Conservation (phyloP, 2,329 filamentous ascomycete genomes). For the Trichoderma asperellum region DNA sequence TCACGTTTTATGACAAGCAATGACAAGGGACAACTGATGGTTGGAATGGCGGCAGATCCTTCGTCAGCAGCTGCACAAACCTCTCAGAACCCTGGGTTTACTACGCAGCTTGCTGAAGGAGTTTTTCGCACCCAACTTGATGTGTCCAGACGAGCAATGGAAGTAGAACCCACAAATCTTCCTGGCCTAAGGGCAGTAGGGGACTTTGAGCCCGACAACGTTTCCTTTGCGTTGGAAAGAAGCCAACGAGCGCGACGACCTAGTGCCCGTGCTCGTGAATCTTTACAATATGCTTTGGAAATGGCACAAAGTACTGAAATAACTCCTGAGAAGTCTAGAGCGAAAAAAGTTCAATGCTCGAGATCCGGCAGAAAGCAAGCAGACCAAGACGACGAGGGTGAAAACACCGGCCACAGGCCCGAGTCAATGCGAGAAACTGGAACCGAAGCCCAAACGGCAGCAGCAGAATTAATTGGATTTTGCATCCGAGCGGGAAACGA, state of each 20-base stretch:
- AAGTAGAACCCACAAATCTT: conserved; percentile 10
- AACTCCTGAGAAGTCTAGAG: conserved; percentile 12
- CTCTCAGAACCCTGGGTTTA: conserved; percentile 14
- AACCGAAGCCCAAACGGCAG: neutral
- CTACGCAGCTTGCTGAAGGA: conserved; percentile 1
- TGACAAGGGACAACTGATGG: conserved; percentile 16
- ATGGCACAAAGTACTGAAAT: conserved; percentile 15
- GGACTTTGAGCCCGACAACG: neutral
- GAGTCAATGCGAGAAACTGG: neutral
- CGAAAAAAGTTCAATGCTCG: neutral
- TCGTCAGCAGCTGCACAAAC: neutral
- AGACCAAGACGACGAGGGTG: neutral
- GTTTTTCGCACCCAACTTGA: neutral
- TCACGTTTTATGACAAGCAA: conserved; percentile 27
- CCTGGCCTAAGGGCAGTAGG: neutral
- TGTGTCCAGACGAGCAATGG: conserved; percentile 6
- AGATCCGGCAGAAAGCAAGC: conserved; percentile 1
- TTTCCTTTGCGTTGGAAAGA: neutral
- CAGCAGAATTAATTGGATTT: neutral
- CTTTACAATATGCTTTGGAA: conserved; percentile 14
- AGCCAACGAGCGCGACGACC: conserved; percentile 16
- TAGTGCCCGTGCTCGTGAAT: conserved; percentile 22
- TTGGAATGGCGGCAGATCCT: conserved; percentile 17
- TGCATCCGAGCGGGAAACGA: neutral
- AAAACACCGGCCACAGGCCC: neutral